These are phyloP conservation scores for Juglanconis sp. DNA, from an alignment of 2,329 filamentous ascomycete genomes.

Conservation along the genomic window DNA sequence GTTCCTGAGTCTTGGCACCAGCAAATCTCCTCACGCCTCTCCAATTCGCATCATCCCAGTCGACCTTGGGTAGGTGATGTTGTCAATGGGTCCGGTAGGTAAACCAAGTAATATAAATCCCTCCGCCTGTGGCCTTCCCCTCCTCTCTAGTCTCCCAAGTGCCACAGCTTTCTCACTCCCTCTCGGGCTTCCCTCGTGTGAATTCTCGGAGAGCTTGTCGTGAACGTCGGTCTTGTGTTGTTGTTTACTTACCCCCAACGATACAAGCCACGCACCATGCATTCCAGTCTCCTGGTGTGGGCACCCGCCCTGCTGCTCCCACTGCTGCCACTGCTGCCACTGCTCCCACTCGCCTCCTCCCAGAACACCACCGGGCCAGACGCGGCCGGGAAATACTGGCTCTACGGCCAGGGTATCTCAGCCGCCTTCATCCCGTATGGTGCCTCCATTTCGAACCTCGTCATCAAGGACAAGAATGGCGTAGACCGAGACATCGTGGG, in stretches of 20 bases:
- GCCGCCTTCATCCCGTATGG: slow-evolving; percentile 73
- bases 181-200: background rate
- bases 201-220: background rate
- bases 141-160: background rate
- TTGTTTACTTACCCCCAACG: background rate
- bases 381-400: slow-evolving; percentile 67
- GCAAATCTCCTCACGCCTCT: background rate
- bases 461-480: slow-evolving; percentile 67
- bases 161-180: background rate
- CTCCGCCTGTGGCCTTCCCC: no score
- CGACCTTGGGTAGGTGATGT: no score
- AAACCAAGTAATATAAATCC: no score
- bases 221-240: background rate
- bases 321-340: background rate
- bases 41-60: background rate
- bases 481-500: slow-evolving; percentile 67
- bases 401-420: slow-evolving; percentile 63
- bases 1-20: background rate
- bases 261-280: slow-evolving; percentile 10
- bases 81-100: no score
- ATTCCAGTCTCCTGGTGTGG: slow-evolving; percentile 2
- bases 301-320: slow-evolving; percentile 29
- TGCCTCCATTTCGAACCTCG: slow-evolving; percentile 68
- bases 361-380: slow-evolving; percentile 41
- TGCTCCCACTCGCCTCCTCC: slow-evolving; percentile 30